Evolutionary conservation across 1,139 yeast species (phyloP), one percentile per base, ranked within the genome.

Genomic region (Debaryomyces sp.): DNA sequence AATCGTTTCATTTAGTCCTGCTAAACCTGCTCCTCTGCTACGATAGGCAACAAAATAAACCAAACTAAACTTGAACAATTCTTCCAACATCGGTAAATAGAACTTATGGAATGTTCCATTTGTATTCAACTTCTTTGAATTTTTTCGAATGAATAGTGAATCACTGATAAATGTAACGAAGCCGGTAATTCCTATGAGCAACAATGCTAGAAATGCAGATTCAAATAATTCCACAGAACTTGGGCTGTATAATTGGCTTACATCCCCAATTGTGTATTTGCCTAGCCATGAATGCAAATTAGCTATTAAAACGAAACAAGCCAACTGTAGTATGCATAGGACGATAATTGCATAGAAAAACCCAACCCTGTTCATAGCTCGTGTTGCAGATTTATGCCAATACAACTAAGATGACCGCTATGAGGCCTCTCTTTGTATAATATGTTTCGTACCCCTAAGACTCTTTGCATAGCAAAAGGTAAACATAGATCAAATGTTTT

Each of bases 51-150:
- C 42, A 18, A 45, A 41, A 34, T 33, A 49, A 3, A 58, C 45
- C 26, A 57, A 43, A 9, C 41, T 44, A n/a, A 54, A 21, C 22
- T 52, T 51, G 37, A 54, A 13, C 7, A 39, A 22, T 29, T 59
- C 61, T 13, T 55, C 54, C 10, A 52, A 23, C 6, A 56, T 34
- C 2, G 62, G 63, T 23, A 36, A 54, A 48, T 54, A 55, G 39
- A 58, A 56, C 27, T 46, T 40, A 26, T 49, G 37, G 41, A 59
- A 58, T 9, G 36, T 5, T 7, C 24, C 17, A 1, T 29, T 21
- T 8, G 6, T 13, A 22, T 13, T 15, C 10, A 13, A 10, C n/a
- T n/a, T n/a, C n/a, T n/a, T n/a, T n/a, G 6, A 1, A 5, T 22
- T 22, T 6, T 24, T 26, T 7, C n/a, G 15, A 27, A 8, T 3